These are phyloP conservation scores for Dendrobium catenatum DNA, from an alignment of 106 monocot species.

Conservation along the genomic window DNA sequence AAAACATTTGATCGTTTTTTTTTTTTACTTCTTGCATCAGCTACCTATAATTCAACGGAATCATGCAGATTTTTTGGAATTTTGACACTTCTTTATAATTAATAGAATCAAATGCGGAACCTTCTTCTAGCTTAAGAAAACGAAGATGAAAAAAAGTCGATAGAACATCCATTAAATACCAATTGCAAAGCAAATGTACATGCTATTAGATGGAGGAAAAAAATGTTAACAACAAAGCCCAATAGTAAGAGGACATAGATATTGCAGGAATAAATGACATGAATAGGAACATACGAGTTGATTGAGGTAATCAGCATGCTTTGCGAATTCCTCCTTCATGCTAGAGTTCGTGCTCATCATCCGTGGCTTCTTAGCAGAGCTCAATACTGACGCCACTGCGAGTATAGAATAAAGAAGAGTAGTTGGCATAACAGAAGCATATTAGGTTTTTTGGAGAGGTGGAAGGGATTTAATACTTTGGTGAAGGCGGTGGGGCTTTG, in stretches of 20 bases:
- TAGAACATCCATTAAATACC: neutral
- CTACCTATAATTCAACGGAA: too few species aligned
- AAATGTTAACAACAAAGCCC: too few species aligned
- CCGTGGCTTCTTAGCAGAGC: constrained; percentile 50
- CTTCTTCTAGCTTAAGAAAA: neutral
- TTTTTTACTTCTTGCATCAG: too few species aligned
- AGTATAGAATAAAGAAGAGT: constrained; percentile 6
- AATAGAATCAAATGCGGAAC: neutral
- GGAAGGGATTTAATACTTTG: neutral
- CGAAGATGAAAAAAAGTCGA: neutral
- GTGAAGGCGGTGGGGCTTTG: neutral
- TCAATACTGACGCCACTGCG: constrained; percentile 14
- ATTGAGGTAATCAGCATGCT: constrained; percentile 61
- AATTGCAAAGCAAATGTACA: neutral
- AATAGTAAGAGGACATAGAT: neutral
- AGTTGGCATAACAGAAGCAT: neutral
- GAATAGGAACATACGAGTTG: constrained; percentile 25
- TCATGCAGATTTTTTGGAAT: too few species aligned
- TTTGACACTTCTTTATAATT: too few species aligned
- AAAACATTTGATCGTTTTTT: too few species aligned
- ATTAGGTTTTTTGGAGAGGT: neutral
- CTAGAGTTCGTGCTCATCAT: constrained; percentile 33
- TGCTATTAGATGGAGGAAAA: neutral
- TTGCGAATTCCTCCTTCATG: constrained; percentile 61
- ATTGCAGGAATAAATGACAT: neutral